Base-by-base conservation (phyloP, 352 stramenopile species). In the Salisapilia sapeloensis region DNA sequence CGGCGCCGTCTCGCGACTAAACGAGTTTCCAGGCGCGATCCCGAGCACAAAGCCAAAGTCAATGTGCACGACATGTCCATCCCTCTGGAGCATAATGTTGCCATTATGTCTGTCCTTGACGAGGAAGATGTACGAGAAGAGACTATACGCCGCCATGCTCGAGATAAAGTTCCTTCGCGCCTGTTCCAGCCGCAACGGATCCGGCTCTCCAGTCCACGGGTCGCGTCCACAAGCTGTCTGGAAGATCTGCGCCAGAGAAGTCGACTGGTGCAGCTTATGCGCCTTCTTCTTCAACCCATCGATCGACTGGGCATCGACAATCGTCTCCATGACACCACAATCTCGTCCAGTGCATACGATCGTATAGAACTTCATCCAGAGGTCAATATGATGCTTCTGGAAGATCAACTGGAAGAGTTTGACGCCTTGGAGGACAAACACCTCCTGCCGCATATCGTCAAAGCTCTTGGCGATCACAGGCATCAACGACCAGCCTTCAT, bases 11-110 rank as follows among this genome's bases (percentile, higher is more conserved):
- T 99, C 94, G 24, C 98, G 71, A 28, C 66, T 95, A 43, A 97
- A 97, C 31, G 93, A 92, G 36, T 95, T 93, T 22, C 93, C 93
- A 13, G 93, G 93, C n/a, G 85, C 93, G 53, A 95, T 97, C 22
- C 91, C 92, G 39, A 99, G 77, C 19, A 97, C 82, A 51, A 98
- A 99, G 13, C 94, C 94, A 77, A 98, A 99, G 54, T 99, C 94
- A 53, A 99, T 99, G 61, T 98, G 91, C 32, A 98, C 78, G 13
- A 99, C 52, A 48, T 96, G 86, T 2, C 94, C 92, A 42, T 90
- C 64, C 4, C 58, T 91, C 47, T 97, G 84, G 19, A 98, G 72
- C 63, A 98, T 93, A 28, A 98, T 94, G 56, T 98, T 97, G 14
- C 92, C 94, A 40, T 99, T 99, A 70, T 99, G 94, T 9, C 92